These are phyloP conservation scores for Ceratocystis harringtonii DNA, from an alignment of 2,329 filamentous ascomycete genomes.

Conservation along the genomic window DNA sequence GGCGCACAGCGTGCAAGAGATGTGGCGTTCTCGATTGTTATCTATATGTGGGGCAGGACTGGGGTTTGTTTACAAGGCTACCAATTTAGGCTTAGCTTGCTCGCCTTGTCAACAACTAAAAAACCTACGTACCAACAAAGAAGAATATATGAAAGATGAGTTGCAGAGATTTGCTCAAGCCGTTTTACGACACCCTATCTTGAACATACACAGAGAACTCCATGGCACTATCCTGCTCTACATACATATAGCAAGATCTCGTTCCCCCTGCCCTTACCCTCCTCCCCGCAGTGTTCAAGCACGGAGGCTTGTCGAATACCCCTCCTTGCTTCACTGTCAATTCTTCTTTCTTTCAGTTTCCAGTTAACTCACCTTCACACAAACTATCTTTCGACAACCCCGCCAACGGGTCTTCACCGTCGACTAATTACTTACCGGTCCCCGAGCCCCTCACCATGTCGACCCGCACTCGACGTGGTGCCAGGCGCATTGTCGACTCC, in stretches of 20 bases:
- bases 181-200: no score
- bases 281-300: neutral
- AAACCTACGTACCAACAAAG: neutral
- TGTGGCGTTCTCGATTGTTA: neutral
- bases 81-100: constrained; percentile 12
- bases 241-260: neutral
- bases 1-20: neutral
- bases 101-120: constrained; percentile 2
- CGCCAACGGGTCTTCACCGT: neutral
- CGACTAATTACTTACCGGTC: neutral
- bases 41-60: constrained; percentile 1
- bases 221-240: neutral
- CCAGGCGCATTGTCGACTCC: constrained; percentile 48
- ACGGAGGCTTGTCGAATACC: neutral
- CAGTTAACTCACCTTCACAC: neutral
- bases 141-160: neutral
- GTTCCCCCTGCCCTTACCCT: neutral
- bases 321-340: constrained; percentile 7
- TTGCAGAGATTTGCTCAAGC: neutral
- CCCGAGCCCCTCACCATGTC: constrained; percentile 23
- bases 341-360: neutral
- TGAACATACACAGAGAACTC: no score
- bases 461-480: constrained; percentile 27
- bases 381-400: neutral
- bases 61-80: constrained; percentile 12